Evolutionary conservation across 2,329 filamentous ascomycete species (phyloP), one percentile per base, ranked within the genome.

Genomic region (Pestalotiopsis sp.): DNA sequence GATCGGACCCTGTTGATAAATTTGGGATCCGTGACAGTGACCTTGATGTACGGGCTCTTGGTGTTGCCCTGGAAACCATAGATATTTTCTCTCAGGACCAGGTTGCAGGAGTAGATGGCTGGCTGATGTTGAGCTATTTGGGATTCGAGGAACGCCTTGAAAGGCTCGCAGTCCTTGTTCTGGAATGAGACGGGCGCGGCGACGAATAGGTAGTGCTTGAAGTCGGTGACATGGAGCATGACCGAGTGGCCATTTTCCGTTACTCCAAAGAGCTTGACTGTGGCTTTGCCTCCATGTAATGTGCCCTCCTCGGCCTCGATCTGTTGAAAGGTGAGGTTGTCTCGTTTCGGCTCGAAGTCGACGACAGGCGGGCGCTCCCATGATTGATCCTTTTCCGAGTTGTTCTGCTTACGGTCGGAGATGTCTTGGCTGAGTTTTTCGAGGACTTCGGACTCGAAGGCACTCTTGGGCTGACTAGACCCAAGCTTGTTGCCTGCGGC

Each of bases 391-490:
- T 91, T 97, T 78, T 99, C 96, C 2, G 93, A 87, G 81, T 97
- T 98, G 80, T 88, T 93, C 76, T 93, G 87, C 84, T 95, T 97
- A 73, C 97, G 85, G 23, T 91, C 92, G 27, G 89, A 91, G 71
- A 98, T 95, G 78, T 98, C 94, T 81, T 98, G 95, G 71, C 94
- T 96, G 81, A 99, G 89, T 84, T 97, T 97, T 85, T 98, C 95
- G 71, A 99, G 86, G 2, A 97, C 94, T 78, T 98, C 94, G 69
- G 92, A 91, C 81, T 98, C 96, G 79, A 99, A 99, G 67, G 92
- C 89, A 79, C 94, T 97, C 83, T 97, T 98, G 17, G 89, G 89
- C 80, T 95, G 94, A 74, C 88, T 95, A 1, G 92, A 95, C 71
- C 88, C 86, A 69, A 90, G 78, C 76, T 90, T 91, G 71, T 87